A percentile compares a stretch with the other conserved stretches of the same genome.
Conservation (phyloP, 495 filamentous ascomycete species). For the Penicillium samsonianum region DNA sequence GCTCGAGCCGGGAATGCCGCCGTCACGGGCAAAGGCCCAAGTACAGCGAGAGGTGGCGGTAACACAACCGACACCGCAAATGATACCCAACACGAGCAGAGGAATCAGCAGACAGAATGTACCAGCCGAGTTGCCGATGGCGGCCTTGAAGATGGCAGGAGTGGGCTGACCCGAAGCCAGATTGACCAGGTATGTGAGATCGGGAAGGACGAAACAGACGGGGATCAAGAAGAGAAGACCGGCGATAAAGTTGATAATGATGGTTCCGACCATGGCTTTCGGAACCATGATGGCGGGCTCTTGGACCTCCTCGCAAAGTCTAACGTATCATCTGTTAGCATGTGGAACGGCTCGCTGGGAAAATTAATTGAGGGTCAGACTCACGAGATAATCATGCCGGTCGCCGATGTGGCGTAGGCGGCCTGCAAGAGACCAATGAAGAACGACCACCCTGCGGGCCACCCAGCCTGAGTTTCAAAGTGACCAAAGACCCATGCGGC, state of each 20-base stretch:
- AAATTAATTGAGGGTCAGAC: neutral
- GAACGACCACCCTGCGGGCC: constrained; percentile 60
- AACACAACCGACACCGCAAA: constrained; percentile 65
- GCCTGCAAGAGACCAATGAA: constrained; percentile 58
- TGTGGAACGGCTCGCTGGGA: neutral
- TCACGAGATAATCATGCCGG: constrained; percentile 42
- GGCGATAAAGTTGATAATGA: constrained; percentile 62
- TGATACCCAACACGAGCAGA: constrained; percentile 66
- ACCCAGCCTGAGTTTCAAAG: constrained; percentile 54
- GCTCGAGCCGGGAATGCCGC: constrained; percentile 62
- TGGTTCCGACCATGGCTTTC: constrained; percentile 65
- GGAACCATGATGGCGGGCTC: constrained; percentile 62
- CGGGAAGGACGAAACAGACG: constrained; percentile 61
- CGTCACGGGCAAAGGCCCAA: constrained; percentile 64
- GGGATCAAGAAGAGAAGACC: constrained; percentile 65
- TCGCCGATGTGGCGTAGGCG: constrained; percentile 56
- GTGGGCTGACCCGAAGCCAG: constrained; percentile 52
- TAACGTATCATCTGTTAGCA: constrained; percentile 20
- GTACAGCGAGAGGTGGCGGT: constrained; percentile 70
- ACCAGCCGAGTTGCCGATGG: constrained; percentile 39
- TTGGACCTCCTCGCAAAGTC: constrained; percentile 63
- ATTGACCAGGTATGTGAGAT: constrained; percentile 52
- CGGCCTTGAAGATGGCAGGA: constrained; percentile 23
- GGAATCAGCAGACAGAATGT: constrained; percentile 68
- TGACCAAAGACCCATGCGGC: constrained; percentile 58